Evolutionary conservation across 2,329 filamentous ascomycete species (phyloP).

Genomic region (Ophiostoma perfectum): DNA sequence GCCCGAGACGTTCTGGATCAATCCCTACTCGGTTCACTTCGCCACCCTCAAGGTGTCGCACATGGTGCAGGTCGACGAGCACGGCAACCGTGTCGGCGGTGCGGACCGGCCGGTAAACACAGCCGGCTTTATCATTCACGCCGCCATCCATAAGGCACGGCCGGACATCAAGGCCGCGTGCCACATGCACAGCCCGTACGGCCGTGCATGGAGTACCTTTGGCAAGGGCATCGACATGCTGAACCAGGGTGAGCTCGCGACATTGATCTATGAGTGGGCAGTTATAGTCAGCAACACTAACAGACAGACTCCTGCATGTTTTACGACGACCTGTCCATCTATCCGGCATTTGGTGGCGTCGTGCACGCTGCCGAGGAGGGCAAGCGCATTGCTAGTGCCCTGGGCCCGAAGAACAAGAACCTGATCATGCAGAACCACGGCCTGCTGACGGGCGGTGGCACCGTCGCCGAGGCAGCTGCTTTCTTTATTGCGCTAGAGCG

Average conservation of each 20-base stretch:
- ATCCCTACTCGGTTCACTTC: constrained; percentile 55
- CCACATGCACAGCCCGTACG: constrained; percentile 51
- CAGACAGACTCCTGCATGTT: constrained; percentile 39
- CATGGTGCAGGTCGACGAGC: constrained; percentile 53
- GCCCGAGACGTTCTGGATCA: constrained; percentile 55
- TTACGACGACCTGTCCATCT: constrained; percentile 52
- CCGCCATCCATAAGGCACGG: constrained; percentile 51
- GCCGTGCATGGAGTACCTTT: constrained; percentile 54
- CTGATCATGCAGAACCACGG: constrained; percentile 58
- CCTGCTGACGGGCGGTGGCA: constrained; percentile 53
- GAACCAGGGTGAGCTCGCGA: constrained; percentile 45
- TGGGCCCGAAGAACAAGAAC: constrained; percentile 42
- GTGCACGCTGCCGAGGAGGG: constrained; percentile 55
- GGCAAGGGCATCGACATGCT: constrained; percentile 53
- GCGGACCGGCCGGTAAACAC: constrained; percentile 48
- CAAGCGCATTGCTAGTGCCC: constrained; percentile 42
- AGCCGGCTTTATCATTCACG: constrained; percentile 56
- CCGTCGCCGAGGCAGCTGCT: constrained; percentile 59
- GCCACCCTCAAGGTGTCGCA: constrained; percentile 51
- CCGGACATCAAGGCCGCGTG: constrained; percentile 54
- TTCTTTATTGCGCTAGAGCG: constrained; percentile 55
- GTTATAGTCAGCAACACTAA: neutral
- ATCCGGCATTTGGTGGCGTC: constrained; percentile 53
- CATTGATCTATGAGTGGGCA: neutral
- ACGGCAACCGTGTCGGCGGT: constrained; percentile 49